phyloP scores from a whole-genome alignment of 2,329 filamentous ascomycete species.

The Cladophialophora psammophila region DNA sequence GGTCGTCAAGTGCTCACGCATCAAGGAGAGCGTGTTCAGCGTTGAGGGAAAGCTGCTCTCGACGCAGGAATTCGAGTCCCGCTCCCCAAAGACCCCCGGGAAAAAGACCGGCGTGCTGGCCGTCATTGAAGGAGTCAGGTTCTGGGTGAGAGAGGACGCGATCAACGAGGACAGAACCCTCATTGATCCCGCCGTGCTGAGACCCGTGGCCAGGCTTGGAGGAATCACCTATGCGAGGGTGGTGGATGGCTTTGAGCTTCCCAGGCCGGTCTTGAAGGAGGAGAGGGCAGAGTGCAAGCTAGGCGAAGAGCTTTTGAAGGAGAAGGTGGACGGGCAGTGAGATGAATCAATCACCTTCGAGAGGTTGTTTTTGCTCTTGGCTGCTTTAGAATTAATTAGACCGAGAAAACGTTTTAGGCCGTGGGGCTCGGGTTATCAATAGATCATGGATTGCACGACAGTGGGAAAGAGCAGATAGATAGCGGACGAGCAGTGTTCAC shows the following conservation, averaged over 20 bases:
- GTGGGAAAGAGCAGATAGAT: no score
- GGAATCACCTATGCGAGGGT: constrained; percentile 83
- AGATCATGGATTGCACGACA: no score
- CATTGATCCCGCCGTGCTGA: constrained; percentile 77
- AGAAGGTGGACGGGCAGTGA: constrained; percentile 29
- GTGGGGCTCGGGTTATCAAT: no score
- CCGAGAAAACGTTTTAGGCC: no score
- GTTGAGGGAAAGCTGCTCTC: constrained; percentile 82
- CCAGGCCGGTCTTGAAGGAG: constrained; percentile 56
- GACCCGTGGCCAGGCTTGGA: constrained; percentile 76
- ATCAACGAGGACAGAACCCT: constrained; percentile 77
- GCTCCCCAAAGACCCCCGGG: constrained; percentile 65
- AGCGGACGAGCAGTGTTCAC: no score
- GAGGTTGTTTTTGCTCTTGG: background rate
- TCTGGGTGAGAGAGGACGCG: constrained; percentile 90
- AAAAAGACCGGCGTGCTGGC: constrained; percentile 77
- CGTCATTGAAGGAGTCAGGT: constrained; percentile 81
- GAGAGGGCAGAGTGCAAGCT: constrained; percentile 27
- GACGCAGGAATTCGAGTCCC: constrained; percentile 78
- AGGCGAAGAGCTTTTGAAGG: constrained; percentile 20
- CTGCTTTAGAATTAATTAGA: background rate
- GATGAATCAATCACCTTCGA: background rate
- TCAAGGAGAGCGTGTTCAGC: constrained; percentile 81
- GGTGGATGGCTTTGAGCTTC: constrained; percentile 75
- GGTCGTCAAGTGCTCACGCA: constrained; percentile 73